A percentile compares a stretch with the other conserved stretches of the same genome.
Conservation (phyloP, 495 filamentous ascomycete genomes). For the Pyronema domesticum region DNA sequence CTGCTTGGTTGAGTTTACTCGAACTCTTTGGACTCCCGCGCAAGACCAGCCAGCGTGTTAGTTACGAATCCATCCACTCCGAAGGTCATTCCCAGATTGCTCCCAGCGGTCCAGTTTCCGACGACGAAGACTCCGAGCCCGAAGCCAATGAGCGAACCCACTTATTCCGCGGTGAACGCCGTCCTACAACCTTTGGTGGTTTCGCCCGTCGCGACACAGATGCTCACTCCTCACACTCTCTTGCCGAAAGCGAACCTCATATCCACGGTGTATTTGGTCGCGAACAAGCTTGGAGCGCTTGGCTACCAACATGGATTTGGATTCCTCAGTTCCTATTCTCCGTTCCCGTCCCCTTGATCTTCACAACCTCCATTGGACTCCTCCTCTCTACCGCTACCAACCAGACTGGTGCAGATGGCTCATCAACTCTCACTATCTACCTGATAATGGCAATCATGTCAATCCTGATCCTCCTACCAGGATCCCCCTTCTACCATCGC, state of each 20-base stretch:
- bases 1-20: conserved; percentile 51
- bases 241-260: conserved; percentile 19
- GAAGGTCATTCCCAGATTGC: conserved; percentile 11
- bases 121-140: conserved; percentile 31
- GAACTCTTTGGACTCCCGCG: conserved; percentile 64
- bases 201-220: conserved; percentile 30
- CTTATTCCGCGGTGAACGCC: conserved; percentile 41
- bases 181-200: conserved; percentile 57
- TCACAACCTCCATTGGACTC: conserved; percentile 57
- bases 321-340: conserved; percentile 65
- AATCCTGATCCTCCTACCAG: conserved; percentile 56
- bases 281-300: conserved; percentile 72
- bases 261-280: conserved; percentile 42
- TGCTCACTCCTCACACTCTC: conserved; percentile 24
- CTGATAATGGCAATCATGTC: conserved; percentile 47
- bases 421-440: conserved; percentile 45
- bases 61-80: background rate
- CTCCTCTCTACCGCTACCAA: conserved; percentile 51
- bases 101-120: conserved; percentile 5
- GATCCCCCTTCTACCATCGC: conserved; percentile 72
- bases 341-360: conserved; percentile 54
- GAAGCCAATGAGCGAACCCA: conserved; percentile 64
- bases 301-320: conserved; percentile 71
- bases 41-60: background rate
- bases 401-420: conserved; percentile 71